Base-by-base conservation (phyloP, 176 grass and related monocot genomes). In the Secale cereale region DNA sequence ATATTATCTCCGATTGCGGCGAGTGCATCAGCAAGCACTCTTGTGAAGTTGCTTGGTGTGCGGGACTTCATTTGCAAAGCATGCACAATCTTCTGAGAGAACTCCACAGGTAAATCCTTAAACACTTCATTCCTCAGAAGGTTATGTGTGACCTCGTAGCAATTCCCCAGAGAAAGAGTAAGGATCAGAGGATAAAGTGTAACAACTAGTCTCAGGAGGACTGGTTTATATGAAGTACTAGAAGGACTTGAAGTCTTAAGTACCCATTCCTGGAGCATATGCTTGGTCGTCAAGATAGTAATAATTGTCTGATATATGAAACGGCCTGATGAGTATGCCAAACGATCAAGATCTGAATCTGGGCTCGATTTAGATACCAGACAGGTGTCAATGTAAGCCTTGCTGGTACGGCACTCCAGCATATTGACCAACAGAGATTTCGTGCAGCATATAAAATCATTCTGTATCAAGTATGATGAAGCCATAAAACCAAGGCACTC, bases 11-110 rank as follows among this genome's bases (percentile, higher is more conserved):
- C 87, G 31, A 94, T 37, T 15, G 76, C 78, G 12, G 46, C 65
- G 17, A 97, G 88, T 74, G 88, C 90, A 83, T 97, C 90, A 67
- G 76, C 79, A 86, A 97, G 91, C 64, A 63, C 20, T 25, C n/a
- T 63, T 27, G 20, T 37, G 80, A 85, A 88, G 3, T 78, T 52
- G 65, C 10, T 15, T 8, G 22, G 30, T 80, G 48, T 23, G 26
- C 9, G 15, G 4, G 3, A 16, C 52, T 7, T 65, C 29, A 26
- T 65, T 19, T 9, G 1, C 54, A 74, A 39, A 52, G 68, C 31
- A 80, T 35, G 11, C 22, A 19, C 7, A 22, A 97, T 71, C 86
- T 73, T 92, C 19, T 74, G 27, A 35, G 75, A 88, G 59, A 94
- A 97, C 46, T 83, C 62, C 2, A 0, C 0, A 79, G 90, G 95